phyloP scores from a whole-genome alignment of 805 yeast species.

The Myxozyma kluyveri region DNA sequence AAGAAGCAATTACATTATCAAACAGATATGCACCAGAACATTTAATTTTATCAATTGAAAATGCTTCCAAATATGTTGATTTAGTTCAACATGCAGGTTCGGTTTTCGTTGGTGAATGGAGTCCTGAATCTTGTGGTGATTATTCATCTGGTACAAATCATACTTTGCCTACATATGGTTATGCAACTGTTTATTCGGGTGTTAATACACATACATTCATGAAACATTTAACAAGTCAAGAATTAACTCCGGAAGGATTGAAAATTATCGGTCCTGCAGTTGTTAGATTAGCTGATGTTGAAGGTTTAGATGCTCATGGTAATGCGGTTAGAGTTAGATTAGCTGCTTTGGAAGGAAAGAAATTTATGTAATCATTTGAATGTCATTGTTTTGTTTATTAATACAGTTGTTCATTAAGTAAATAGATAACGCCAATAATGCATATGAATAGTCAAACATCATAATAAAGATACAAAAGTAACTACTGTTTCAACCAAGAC shows the following conservation, averaged over 20 bases:
- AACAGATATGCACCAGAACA: constrained; percentile 97
- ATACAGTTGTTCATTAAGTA: too few species aligned
- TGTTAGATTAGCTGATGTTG: constrained; percentile 91
- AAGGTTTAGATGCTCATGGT: constrained; percentile 96
- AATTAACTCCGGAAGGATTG: constrained; percentile 80
- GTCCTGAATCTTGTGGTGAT: constrained; percentile 98
- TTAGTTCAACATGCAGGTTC: constrained; percentile 91
- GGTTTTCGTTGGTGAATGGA: constrained; percentile 91
- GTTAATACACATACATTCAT: constrained; percentile 95
- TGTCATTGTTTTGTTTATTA: neutral
- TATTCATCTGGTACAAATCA: constrained; percentile 95
- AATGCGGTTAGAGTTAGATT: constrained; percentile 94
- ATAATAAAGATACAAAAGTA: neutral
- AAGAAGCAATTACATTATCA: constrained; percentile 82
- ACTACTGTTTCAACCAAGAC: constrained; percentile 30
- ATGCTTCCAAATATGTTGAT: constrained; percentile 70
- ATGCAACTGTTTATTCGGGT: constrained; percentile 96
- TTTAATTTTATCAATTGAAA: constrained; percentile 81
- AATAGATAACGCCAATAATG: neutral
- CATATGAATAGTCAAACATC: too few species aligned
- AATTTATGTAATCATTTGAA: too few species aligned
- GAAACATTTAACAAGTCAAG: constrained; percentile 92
- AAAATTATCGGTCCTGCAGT: constrained; percentile 91
- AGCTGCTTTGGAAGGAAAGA: constrained; percentile 60
- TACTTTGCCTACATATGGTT: constrained; percentile 97